A percentile compares a stretch with the other conserved stretches of the same genome.
Conservation (phyloP, 805 yeast genomes). For the Candida maris region DNA sequence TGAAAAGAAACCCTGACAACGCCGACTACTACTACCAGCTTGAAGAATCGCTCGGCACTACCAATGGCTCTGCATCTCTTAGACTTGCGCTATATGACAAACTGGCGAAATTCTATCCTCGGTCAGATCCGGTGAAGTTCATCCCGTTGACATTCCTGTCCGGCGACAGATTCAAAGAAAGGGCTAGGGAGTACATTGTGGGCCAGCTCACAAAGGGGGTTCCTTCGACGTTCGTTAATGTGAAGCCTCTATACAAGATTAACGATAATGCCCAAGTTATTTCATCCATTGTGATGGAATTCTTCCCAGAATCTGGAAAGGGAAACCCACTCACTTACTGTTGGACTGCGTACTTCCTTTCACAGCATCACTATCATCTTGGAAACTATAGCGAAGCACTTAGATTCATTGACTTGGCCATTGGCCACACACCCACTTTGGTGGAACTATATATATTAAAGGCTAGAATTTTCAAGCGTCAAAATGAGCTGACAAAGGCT, state of each 20-base stretch:
- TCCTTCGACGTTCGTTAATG: slow-evolving; percentile 83
- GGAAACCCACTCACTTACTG: slow-evolving; percentile 42
- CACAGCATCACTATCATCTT: slow-evolving; percentile 68
- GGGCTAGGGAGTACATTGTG: slow-evolving; percentile 52
- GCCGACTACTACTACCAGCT: slow-evolving; percentile 59
- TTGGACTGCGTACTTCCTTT: slow-evolving; percentile 76
- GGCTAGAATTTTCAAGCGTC: slow-evolving; percentile 75
- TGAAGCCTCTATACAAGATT: slow-evolving; percentile 71
- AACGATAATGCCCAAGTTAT: slow-evolving; percentile 38
- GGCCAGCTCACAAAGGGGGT: slow-evolving; percentile 73
- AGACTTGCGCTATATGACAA: slow-evolving; percentile 62
- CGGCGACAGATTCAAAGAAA: slow-evolving; percentile 42
- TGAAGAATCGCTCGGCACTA: slow-evolving; percentile 60
- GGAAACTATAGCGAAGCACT: slow-evolving; percentile 54
- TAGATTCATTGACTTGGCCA: slow-evolving; percentile 55
- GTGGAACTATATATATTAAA: slow-evolving; percentile 79
- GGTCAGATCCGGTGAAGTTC: slow-evolving; percentile 72
- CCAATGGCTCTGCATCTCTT: slow-evolving; percentile 40
- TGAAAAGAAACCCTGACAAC: slow-evolving; percentile 85
- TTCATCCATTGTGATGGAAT: slow-evolving; percentile 51
- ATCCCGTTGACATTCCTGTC: slow-evolving; percentile 73
- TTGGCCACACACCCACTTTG: slow-evolving; percentile 74
- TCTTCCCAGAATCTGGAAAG: slow-evolving; percentile 30
- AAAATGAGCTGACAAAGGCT: slow-evolving; percentile 60
- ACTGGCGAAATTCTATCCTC: slow-evolving; percentile 70